phyloP scores from a whole-genome alignment of 495 filamentous ascomycete species.

The Penicillium samsonianum region DNA sequence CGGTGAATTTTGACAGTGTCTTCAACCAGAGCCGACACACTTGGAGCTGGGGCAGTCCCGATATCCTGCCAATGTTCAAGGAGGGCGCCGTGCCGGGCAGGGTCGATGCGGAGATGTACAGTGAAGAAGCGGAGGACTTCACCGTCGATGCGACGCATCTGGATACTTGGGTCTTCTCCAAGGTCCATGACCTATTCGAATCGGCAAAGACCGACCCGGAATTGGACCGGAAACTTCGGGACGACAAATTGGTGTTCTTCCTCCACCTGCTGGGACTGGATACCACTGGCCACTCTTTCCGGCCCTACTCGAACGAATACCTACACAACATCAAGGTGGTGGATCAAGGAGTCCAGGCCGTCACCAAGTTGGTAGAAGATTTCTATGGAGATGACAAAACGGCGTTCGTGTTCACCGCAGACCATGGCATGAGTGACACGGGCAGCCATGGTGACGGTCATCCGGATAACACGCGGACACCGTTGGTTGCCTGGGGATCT shows the following conservation, averaged over 20 bases:
- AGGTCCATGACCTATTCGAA: conserved; percentile 81
- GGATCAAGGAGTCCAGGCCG: conserved; percentile 81
- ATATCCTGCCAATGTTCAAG: conserved; percentile 97
- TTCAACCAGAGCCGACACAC: conserved; percentile 97
- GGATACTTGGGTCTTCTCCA: conserved; percentile 95
- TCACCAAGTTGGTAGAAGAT: conserved; percentile 76
- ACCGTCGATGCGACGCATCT: conserved; percentile 76
- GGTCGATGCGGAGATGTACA: conserved; percentile 83
- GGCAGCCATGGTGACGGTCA: conserved; percentile 97
- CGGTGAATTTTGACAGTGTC: conserved; percentile 97
- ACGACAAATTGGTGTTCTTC: conserved; percentile 94
- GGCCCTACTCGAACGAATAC: conserved; percentile 96
- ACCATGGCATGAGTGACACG: conserved; percentile 99
- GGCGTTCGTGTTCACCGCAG: conserved; percentile 94
- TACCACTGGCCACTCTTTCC: conserved; percentile 82
- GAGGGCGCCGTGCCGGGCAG: conserved; percentile 85
- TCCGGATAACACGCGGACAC: conserved; percentile 95
- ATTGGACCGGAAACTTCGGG: conserved; percentile 68
- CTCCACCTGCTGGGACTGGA: conserved; percentile 95
- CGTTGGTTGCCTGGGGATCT: conserved; percentile 91
- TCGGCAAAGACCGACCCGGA: conserved; percentile 75
- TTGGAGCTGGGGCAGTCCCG: conserved; percentile 98
- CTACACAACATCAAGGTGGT: conserved; percentile 93
- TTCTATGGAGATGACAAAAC: conserved; percentile 94
- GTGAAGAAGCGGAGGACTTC: conserved; percentile 85